Base-by-base conservation (phyloP, 805 yeast species). In the Myxozyma sirexii region DNA sequence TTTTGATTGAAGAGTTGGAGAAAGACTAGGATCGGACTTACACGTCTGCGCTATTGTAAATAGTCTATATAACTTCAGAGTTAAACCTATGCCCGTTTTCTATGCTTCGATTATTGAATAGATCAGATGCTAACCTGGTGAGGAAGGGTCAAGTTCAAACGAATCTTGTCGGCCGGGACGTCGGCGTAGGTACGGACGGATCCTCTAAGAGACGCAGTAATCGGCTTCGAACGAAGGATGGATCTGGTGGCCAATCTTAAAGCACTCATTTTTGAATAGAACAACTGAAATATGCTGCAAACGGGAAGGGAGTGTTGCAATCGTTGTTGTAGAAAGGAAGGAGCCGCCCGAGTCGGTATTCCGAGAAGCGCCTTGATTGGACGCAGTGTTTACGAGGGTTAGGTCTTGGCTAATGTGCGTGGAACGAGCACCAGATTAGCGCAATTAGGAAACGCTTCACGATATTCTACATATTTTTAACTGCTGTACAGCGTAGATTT, bases 71-170 rank as follows among this genome's bases (percentile, higher is more conserved):
- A 50, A 35, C 8, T 19, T 7, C 19, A 10, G 8, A 13, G 33
- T 29, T 10, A 29, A 17, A 38, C n/a, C 19, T 38, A 2, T 17
- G 10, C 12, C n/a, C 21, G 8, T 17, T 38, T 38, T 38, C 5
- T 2, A 38, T 13, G 1, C 42, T n/a, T 3, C 7, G 8, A 38
- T 8, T 17, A 38, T 2, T 7, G 7, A 15, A 13, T 10, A 10
- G 7, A 38, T 38, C 33, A 2, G 42, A 21, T 43, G 68, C 76
- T 38, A 62, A 74, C 83, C 77, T 87, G 85, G 76, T 89, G 91
- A 67, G 99, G 99, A 71, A 92, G 83, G 60, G 97, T 93, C 71
- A 94, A 84, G 59, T 96, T 88, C 72, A 94, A 82, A 76, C 86
- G 90, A 76, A 94, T 82, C 68, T 85, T 85, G 73, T 87, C 94